Evolutionary conservation across 331 rosid species (phyloP), one percentile per base, ranked within the genome.

Genomic region (Pyrus hybrid): DNA sequence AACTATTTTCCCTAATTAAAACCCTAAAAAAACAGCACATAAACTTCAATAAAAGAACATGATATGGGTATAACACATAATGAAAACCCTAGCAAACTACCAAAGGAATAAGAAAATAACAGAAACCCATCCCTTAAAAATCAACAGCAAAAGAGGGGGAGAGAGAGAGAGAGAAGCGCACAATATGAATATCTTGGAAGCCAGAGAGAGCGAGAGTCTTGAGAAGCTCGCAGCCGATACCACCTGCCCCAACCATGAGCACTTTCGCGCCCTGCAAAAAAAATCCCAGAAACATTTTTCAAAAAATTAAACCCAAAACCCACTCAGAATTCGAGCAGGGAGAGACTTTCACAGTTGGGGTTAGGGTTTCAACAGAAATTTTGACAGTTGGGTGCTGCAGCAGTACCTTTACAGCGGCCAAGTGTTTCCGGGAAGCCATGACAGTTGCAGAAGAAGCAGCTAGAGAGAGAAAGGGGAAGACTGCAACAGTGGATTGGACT

Each of bases 181-280:
- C 99, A 72, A 95, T 95, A 86, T 92, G 99, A 78, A 95, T 92
- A 74, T 92, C 99, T 69, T 82, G 85, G 86, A 95, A 95, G 35
- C 96, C 99, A 7, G 99, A 91, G 84, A 95, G 99, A 29, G 96
- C 97, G 35, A 95, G 92, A 67, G 97, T 95, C 81, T 95, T 95
- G 79, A 95, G 92, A 13, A 95, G 91, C 87, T 95, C 99, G 82
- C 99, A 95, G 45, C 99, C 99, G 80, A 95, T 95, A 79, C 99
- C 99, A 67, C 99, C 99, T 8, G 99, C 99, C 21, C 99, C 99
- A 63, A 95, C 99, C 98, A 95, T 92, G 25, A 95, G 97, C 77
- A 92, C 99, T 79, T 85, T 95, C 45, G 98, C 87, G 73, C 87
- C 93, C 99, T 95, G 76, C 26, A 83, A 85, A 63, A 47, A 33